These are phyloP conservation scores for Physcia stellaris DNA, from an alignment of 495 filamentous ascomycete species.

Conservation along the genomic window DNA sequence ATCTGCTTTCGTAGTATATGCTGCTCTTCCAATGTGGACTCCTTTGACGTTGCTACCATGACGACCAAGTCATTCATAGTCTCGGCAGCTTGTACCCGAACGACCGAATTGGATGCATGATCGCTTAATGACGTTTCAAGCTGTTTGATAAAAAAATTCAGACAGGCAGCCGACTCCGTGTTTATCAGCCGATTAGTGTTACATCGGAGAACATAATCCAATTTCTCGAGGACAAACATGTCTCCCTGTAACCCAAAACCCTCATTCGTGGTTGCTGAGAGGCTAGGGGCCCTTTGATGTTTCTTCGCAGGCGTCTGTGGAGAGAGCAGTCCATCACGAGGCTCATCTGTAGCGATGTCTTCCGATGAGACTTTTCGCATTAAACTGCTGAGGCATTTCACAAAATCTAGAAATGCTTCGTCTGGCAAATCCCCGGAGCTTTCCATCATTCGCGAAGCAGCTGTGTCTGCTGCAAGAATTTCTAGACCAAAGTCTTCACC, in stretches of 20 bases:
- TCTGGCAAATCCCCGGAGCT: slow-evolving; percentile 81
- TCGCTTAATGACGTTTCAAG: slow-evolving; percentile 54
- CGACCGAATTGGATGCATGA: slow-evolving; percentile 34
- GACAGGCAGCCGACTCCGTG: slow-evolving; percentile 50
- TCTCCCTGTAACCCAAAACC: slow-evolving; percentile 48
- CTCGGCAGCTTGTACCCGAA: slow-evolving; percentile 58
- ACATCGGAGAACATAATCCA: slow-evolving; percentile 59
- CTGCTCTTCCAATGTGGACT: slow-evolving; percentile 32
- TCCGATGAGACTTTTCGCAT: slow-evolving; percentile 34
- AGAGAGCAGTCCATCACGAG: slow-evolving; percentile 19
- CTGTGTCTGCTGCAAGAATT: slow-evolving; percentile 77
- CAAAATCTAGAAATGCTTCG: slow-evolving; percentile 60
- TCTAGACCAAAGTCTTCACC: slow-evolving; percentile 56
- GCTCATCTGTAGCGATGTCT: slow-evolving; percentile 19
- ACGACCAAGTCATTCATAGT: slow-evolving; percentile 63
- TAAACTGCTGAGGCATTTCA: slow-evolving; percentile 52
- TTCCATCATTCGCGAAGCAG: slow-evolving; percentile 75
- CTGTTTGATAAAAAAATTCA: slow-evolving; percentile 56
- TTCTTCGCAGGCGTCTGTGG: slow-evolving; percentile 20
- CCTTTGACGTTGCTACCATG: slow-evolving; percentile 40
- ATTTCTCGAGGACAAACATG: slow-evolving; percentile 70
- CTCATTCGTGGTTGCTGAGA: no score
- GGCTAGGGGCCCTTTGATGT: slow-evolving; percentile 48
- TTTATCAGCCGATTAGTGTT: slow-evolving; percentile 66
- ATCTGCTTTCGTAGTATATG: slow-evolving; percentile 53